Conservation (phyloP, 352 stramenopile genomes). For the Achlya hypogyna region DNA sequence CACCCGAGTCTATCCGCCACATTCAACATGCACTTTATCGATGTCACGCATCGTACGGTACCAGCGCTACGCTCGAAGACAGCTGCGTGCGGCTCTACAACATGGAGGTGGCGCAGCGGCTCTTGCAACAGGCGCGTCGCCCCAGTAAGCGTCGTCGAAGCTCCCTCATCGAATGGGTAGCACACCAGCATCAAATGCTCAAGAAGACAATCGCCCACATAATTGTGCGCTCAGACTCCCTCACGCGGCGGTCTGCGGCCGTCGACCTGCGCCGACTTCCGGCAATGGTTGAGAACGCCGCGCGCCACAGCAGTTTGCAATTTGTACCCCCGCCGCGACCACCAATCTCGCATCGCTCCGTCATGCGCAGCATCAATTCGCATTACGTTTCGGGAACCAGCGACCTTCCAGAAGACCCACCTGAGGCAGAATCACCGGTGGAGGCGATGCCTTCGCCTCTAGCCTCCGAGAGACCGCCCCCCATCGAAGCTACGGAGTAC, state of each 20-base stretch:
- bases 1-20: constrained; percentile 1
- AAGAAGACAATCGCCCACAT: background rate
- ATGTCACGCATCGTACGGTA: background rate
- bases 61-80: constrained; percentile 4
- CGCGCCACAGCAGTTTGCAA: background rate
- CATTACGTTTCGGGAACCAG: no score
- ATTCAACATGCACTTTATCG: background rate
- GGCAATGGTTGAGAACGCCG: background rate
- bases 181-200: background rate
- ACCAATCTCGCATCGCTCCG: no score
- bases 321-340: background rate
- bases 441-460: background rate
- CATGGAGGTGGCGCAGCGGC: constrained; percentile 1
- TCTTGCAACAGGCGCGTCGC: background rate
- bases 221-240: background rate
- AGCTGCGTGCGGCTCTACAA: constrained; percentile 1
- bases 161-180: background rate
- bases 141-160: background rate
- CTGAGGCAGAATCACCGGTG: background rate
- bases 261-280: background rate
- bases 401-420: no score
- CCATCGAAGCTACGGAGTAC: background rate
- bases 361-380: no score
- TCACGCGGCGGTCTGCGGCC: background rate
- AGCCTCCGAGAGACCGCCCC: background rate